Evolutionary conservation across 306 rosid species (phyloP).

Genomic region (Vigna nakashimae): DNA sequence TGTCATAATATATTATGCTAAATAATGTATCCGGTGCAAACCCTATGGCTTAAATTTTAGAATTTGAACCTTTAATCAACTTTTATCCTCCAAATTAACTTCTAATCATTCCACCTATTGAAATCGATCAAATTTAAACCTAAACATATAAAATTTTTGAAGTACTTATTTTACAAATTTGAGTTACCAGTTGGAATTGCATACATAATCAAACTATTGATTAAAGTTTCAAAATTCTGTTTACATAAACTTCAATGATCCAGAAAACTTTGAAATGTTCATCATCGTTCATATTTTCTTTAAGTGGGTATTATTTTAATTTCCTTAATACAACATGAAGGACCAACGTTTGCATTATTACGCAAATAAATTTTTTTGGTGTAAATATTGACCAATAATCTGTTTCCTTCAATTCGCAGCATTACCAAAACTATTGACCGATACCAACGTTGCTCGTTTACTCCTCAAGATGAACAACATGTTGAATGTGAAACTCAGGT

Average conservation of each 20-base stretch:
- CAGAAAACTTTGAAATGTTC: not conserved
- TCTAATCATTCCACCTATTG: not conserved
- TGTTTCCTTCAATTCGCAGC: constrained; percentile 41
- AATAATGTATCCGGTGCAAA: not conserved
- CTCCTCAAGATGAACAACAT: constrained; percentile 60
- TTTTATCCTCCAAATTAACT: not conserved
- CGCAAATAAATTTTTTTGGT: not conserved
- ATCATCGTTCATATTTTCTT: not conserved
- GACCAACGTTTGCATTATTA: not conserved
- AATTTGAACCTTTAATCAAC: not conserved
- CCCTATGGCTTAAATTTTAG: not conserved
- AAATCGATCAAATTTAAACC: not conserved
- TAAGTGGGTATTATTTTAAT: too few species aligned
- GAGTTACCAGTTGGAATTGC: not conserved
- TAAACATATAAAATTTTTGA: not conserved
- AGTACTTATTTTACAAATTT: not conserved
- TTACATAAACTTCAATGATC: not conserved
- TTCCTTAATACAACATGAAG: not conserved
- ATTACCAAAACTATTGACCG: constrained; percentile 71
- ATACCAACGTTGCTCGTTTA: constrained; percentile 71
- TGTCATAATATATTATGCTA: not conserved
- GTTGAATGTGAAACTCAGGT: constrained; percentile 77
- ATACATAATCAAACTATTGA: not conserved
- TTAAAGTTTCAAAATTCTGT: not conserved
- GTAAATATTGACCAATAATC: not conserved